These are phyloP conservation scores for Arabidopsis suecica DNA, from an alignment of 345 rosid species.

Conservation along the genomic window DNA sequence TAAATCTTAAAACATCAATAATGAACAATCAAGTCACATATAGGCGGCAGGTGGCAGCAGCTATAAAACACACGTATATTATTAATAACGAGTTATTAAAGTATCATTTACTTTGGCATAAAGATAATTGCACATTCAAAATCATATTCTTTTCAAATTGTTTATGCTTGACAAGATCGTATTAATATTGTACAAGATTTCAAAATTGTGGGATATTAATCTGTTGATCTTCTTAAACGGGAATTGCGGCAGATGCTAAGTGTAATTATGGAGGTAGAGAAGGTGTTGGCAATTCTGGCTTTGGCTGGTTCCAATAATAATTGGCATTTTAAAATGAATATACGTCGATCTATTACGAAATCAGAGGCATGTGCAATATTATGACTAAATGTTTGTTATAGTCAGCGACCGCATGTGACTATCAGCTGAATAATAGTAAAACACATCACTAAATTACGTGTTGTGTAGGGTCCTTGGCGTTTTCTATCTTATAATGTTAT, in stretches of 20 bases:
- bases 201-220: no score
- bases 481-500: neutral
- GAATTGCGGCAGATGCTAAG: slow-evolving; percentile 40
- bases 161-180: slow-evolving; percentile 18
- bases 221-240: slow-evolving; percentile 23
- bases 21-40: neutral
- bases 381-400: slow-evolving; percentile 29
- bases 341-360: neutral
- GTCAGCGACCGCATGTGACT: slow-evolving; percentile 41
- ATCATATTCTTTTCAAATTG: neutral
- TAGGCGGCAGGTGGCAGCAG: neutral
- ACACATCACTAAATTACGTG: slow-evolving; percentile 20
- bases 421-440: slow-evolving; percentile 13
- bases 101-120: neutral
- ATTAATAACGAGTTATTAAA: no score
- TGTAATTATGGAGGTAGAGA: slow-evolving; percentile 17
- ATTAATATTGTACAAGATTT: neutral
- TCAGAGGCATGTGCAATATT: slow-evolving; percentile 43
- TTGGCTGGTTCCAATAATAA: slow-evolving; percentile 40
- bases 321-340: slow-evolving; percentile 11
- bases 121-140: neutral
- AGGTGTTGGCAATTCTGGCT: slow-evolving; percentile 16
- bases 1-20: neutral
- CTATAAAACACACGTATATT: neutral
- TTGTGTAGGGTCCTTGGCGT: neutral